Conservation (phyloP, 176 grass and related monocot genomes). For the Puya raimondii region DNA sequence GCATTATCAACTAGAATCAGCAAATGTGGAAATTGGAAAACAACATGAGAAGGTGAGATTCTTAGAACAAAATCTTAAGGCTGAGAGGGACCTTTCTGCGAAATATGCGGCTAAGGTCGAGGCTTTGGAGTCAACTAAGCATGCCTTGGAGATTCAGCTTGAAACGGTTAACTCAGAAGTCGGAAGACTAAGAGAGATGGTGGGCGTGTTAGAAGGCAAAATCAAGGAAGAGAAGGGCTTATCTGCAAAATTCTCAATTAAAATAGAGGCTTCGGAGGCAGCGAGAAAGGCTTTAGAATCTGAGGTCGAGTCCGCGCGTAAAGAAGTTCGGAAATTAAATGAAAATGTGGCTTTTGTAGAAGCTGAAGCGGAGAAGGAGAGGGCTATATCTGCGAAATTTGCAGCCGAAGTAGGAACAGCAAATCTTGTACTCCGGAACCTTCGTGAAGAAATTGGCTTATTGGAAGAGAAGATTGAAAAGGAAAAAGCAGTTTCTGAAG, state of each 20-base stretch:
- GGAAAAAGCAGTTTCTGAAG: constrained; percentile 73
- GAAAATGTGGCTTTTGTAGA: constrained; percentile 53
- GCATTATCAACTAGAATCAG: constrained; percentile 45
- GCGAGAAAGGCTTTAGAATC: constrained; percentile 36
- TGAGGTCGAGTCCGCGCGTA: constrained; percentile 29
- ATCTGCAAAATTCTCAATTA: constrained; percentile 39
- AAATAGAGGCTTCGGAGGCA: constrained; percentile 27
- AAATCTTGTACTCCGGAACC: constrained; percentile 39
- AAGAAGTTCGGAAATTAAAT: constrained; percentile 24
- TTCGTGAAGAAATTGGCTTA: constrained; percentile 43
- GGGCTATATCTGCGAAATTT: constrained; percentile 46
- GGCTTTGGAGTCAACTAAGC: constrained; percentile 32
- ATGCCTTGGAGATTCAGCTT: constrained; percentile 44
- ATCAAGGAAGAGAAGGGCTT: constrained; percentile 32
- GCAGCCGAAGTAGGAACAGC: constrained; percentile 46
- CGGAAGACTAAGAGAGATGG: constrained; percentile 30
- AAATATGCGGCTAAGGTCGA: constrained; percentile 50
- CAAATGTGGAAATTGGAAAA: constrained; percentile 33
- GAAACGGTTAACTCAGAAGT: constrained; percentile 36
- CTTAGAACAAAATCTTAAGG: constrained; percentile 48
- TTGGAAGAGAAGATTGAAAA: constrained; percentile 64
- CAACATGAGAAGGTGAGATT: constrained; percentile 36
- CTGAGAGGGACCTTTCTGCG: constrained; percentile 38
- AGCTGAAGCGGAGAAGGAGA: constrained; percentile 53
- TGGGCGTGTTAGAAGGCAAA: constrained; percentile 38